phyloP scores from a whole-genome alignment of 2,329 filamentous ascomycete genomes.

The Aspergillus tubingensis region DNA sequence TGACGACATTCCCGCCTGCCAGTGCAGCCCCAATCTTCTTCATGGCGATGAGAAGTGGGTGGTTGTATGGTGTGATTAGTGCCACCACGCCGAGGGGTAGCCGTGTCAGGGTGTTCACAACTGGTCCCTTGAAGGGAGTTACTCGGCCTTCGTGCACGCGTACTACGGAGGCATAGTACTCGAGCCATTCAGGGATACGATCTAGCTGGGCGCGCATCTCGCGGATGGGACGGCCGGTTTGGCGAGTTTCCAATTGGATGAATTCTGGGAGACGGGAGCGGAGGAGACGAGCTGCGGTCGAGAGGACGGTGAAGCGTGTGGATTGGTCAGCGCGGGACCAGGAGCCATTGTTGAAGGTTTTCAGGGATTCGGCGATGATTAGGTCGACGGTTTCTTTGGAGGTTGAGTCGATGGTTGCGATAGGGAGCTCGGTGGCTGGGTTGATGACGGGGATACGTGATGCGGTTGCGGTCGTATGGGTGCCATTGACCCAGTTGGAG shows the following conservation, averaged over 20 bases:
- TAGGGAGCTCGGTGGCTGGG: slow-evolving; percentile 31
- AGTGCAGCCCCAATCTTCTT: slow-evolving; percentile 45
- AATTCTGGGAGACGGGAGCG: slow-evolving; percentile 55
- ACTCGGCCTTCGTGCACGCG: slow-evolving; percentile 68
- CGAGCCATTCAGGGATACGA: slow-evolving; percentile 62
- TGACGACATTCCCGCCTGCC: slow-evolving; percentile 43
- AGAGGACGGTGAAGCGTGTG: slow-evolving; percentile 62
- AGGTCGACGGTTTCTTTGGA: slow-evolving; percentile 55
- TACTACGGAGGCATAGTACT: slow-evolving; percentile 68
- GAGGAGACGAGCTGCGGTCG: slow-evolving; percentile 60
- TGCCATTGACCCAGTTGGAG: slow-evolving; percentile 37
- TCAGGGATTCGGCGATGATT: slow-evolving; percentile 45
- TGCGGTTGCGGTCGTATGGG: slow-evolving; percentile 19
- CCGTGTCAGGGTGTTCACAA: slow-evolving; percentile 42
- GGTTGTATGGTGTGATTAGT: slow-evolving; percentile 44
- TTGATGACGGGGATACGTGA: slow-evolving; percentile 29
- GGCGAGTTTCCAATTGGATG: slow-evolving; percentile 64
- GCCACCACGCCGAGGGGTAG: slow-evolving; percentile 43
- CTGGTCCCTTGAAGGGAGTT: slow-evolving; percentile 58
- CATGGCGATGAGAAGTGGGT: slow-evolving; percentile 39
- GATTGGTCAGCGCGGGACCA: slow-evolving; percentile 62
- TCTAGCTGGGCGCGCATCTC: slow-evolving; percentile 72
- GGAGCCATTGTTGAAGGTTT: slow-evolving; percentile 51
- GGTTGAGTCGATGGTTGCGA: slow-evolving; percentile 55
- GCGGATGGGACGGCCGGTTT: slow-evolving; percentile 68